phyloP scores from a whole-genome alignment of 495 filamentous ascomycete species.

The Penicilliopsis zonata region DNA sequence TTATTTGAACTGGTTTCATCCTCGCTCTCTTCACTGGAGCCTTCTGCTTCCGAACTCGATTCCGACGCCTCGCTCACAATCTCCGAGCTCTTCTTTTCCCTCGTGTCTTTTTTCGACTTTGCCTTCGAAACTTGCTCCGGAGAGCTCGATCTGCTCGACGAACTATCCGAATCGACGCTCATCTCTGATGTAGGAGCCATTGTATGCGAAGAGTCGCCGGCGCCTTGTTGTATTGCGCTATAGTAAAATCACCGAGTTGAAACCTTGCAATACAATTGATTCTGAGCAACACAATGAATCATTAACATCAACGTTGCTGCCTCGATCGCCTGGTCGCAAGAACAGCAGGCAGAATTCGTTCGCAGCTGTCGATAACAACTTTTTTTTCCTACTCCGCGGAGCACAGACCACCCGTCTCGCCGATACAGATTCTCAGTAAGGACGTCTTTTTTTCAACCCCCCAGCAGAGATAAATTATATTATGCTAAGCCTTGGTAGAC shows the following conservation, averaged over 20 bases:
- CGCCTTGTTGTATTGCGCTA: too few relatives aligned
- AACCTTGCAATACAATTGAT: too few relatives aligned
- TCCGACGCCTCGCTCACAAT: constrained; percentile 8
- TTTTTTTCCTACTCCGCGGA: constrained; percentile 34
- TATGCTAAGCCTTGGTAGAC: not conserved
- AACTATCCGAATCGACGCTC: constrained; percentile 13
- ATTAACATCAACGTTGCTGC: too few relatives aligned
- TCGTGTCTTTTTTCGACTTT: constrained; percentile 12
- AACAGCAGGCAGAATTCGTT: constrained; percentile 5
- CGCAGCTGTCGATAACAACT: constrained; percentile 11
- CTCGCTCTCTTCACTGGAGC: constrained; percentile 19
- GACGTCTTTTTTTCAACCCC: constrained; percentile 4
- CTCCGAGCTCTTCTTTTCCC: not conserved
- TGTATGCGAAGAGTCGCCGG: too few relatives aligned
- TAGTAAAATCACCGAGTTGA: too few relatives aligned
- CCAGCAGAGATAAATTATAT: not conserved
- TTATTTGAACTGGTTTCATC: constrained; percentile 6
- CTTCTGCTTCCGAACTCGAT: constrained; percentile 22
- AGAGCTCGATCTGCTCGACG: constrained; percentile 18
- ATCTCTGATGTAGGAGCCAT: constrained; percentile 18
- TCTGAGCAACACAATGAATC: too few relatives aligned
- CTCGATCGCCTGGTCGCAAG: constrained; percentile 2
- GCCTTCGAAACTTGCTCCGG: constrained; percentile 19
- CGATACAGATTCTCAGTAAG: not conserved
- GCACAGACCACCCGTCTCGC: constrained; percentile 28